A percentile compares a stretch with the other conserved stretches of the same genome.
phyloP scores from a whole-genome alignment of 2,329 filamentous ascomycete genomes.

The Penicillium rolfsii region DNA sequence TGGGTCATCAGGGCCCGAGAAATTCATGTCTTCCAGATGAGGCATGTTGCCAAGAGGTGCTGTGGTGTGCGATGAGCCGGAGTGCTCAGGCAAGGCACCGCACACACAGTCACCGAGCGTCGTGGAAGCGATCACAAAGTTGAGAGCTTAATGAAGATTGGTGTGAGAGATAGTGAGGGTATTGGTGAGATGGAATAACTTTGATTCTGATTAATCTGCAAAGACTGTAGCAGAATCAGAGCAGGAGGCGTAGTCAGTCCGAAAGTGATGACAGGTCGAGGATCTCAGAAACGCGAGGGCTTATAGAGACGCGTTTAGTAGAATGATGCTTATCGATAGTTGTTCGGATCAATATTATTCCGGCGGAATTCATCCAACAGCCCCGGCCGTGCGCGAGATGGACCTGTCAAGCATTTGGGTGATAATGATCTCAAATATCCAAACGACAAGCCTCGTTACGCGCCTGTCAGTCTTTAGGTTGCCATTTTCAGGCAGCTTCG shows the following conservation, averaged over 20 bases:
- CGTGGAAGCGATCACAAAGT: not conserved
- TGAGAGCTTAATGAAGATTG: not conserved
- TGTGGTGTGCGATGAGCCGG: not conserved
- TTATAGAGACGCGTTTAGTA: not conserved
- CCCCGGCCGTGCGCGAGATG: not conserved
- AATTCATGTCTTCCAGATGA: not conserved
- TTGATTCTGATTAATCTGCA: not conserved
- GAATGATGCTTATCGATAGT: not conserved
- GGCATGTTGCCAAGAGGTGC: constrained; percentile 6
- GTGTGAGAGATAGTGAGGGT: not conserved
- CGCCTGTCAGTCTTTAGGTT: not conserved
- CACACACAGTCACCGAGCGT: not conserved
- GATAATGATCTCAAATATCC: constrained; percentile 18
- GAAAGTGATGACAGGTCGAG: not conserved
- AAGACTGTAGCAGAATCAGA: not conserved
- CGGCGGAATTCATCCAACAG: not conserved
- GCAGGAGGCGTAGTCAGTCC: not conserved
- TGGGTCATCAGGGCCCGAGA: constrained; percentile 7
- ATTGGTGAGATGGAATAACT: not conserved
- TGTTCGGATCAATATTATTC: not conserved
- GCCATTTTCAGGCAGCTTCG: constrained; percentile 20
- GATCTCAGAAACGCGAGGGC: not conserved
- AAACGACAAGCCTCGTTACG: constrained; percentile 1
- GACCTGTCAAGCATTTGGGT: not conserved
- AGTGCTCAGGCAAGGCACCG: not conserved